Evolutionary conservation across 2,329 filamentous ascomycete genomes (phyloP).

Genomic region (Ciborinia camelliae): DNA sequence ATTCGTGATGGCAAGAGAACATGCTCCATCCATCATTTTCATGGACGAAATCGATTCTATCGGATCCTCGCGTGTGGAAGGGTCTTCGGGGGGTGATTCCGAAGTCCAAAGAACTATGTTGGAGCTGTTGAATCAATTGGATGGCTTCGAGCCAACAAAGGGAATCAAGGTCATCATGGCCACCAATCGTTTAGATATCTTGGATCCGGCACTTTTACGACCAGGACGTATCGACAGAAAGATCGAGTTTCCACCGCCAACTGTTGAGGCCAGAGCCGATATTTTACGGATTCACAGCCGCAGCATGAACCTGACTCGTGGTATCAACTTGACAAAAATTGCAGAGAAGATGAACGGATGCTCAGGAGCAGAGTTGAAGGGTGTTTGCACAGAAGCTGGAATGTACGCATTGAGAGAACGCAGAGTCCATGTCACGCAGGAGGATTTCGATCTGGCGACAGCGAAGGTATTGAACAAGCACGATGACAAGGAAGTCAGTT

Average conservation of each 20-base stretch:
- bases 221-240: slow-evolving; percentile 98
- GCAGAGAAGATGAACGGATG: slow-evolving; percentile 99
- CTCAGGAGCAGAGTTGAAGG: slow-evolving; percentile 95
- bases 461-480: slow-evolving; percentile 99
- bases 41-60: slow-evolving; percentile 99
- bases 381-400: slow-evolving; percentile 96
- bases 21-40: slow-evolving; percentile 98
- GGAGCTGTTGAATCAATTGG: slow-evolving; percentile 95
- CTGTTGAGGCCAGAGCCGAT: slow-evolving; percentile 92
- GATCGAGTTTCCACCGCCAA: slow-evolving; percentile 97
- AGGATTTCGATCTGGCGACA: slow-evolving; percentile 97
- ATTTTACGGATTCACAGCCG: slow-evolving; percentile 96
- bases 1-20: slow-evolving; percentile 98
- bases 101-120: slow-evolving; percentile 99
- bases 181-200: slow-evolving; percentile 94
- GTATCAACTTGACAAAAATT: slow-evolving; percentile 97
- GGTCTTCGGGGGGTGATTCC: slow-evolving; percentile 90
- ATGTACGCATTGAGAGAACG: slow-evolving; percentile 97
- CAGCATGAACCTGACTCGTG: slow-evolving; percentile 97
- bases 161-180: slow-evolving; percentile 99
- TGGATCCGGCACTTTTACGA: slow-evolving; percentile 89
- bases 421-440: slow-evolving; percentile 96
- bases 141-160: slow-evolving; percentile 98
- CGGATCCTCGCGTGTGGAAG: slow-evolving; percentile 93
- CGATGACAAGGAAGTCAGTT: slow-evolving; percentile 92